Evolutionary conservation across 768 basidiomycete genomes (phyloP).

Genomic region (Pholiota microspora): DNA sequence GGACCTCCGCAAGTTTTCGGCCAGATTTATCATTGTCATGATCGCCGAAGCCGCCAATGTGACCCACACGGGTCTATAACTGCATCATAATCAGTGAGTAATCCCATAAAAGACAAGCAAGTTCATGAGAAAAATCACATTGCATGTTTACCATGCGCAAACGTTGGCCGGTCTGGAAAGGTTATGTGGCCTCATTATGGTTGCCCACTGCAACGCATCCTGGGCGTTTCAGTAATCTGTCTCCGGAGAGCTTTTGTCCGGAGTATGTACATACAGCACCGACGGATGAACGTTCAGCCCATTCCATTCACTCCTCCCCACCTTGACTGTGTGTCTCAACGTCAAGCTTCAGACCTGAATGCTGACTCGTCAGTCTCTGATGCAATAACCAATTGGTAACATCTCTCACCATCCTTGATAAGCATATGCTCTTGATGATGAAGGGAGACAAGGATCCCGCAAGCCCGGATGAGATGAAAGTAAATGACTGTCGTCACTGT

Average conservation of each 20-base stretch:
- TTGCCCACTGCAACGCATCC: constrained; percentile 11
- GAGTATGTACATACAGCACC: too few species aligned
- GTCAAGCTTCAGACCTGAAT: background rate
- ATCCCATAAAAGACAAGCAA: background rate
- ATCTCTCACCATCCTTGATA: background rate
- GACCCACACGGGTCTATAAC: background rate
- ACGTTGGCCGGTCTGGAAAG: background rate
- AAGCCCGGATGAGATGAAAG: background rate
- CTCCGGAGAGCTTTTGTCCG: too few species aligned
- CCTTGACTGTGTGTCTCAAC: background rate
- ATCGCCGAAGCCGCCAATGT: background rate
- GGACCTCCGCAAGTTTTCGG: background rate
- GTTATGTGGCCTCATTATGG: background rate
- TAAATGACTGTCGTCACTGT: background rate
- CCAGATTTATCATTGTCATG: background rate
- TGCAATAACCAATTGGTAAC: background rate
- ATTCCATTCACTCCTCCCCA: background rate
- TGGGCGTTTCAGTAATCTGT: constrained; percentile 9
- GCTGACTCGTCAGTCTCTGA: background rate
- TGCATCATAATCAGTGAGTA: constrained; percentile 4
- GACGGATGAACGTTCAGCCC: too few species aligned
- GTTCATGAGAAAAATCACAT: background rate
- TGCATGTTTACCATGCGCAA: background rate
- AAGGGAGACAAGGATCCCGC: background rate
- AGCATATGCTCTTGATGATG: background rate